Conservation (phyloP, 805 yeast genomes). For the Yarrowia divulgata region DNA sequence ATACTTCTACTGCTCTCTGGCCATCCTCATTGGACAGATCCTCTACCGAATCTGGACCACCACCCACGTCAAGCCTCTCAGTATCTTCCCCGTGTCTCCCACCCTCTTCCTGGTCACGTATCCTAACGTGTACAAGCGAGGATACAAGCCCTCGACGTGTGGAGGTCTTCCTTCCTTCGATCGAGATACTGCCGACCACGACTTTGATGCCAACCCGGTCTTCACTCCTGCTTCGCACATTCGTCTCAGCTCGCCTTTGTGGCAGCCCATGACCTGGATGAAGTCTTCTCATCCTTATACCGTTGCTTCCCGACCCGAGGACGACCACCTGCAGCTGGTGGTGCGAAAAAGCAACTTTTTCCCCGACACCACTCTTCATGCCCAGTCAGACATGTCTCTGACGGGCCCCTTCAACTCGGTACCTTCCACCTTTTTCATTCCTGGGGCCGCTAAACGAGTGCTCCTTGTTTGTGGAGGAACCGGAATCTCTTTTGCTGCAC, state of each 20-base stretch:
- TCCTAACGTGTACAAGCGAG: constrained; percentile 55
- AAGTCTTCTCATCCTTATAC: constrained; percentile 56
- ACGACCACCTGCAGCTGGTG: constrained; percentile 52
- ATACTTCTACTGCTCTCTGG: constrained; percentile 62
- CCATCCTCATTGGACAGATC: constrained; percentile 66
- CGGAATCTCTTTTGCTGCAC: constrained; percentile 82
- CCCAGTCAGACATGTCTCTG: constrained; percentile 49
- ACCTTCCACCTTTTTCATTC: constrained; percentile 55
- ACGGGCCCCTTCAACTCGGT: constrained; percentile 52
- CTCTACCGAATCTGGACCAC: constrained; percentile 55
- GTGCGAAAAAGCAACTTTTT: constrained; percentile 53
- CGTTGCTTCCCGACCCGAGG: constrained; percentile 60
- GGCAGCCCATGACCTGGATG: constrained; percentile 53
- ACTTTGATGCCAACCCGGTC: constrained; percentile 18
- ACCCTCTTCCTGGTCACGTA: constrained; percentile 58
- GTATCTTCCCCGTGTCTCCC: constrained; percentile 55
- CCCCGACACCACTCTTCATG: constrained; percentile 46
- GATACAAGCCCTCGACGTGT: constrained; percentile 26
- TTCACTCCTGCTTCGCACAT: constrained; percentile 60
- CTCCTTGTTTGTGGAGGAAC: constrained; percentile 63
- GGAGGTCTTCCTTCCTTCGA: constrained; percentile 26
- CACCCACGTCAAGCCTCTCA: constrained; percentile 41
- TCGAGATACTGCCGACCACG: constrained; percentile 7
- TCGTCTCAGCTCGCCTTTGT: constrained; percentile 47
- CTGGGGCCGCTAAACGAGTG: constrained; percentile 55